These are phyloP conservation scores for Isabelozyma rhagii DNA, from an alignment of 805 yeast species.

Conservation along the genomic window DNA sequence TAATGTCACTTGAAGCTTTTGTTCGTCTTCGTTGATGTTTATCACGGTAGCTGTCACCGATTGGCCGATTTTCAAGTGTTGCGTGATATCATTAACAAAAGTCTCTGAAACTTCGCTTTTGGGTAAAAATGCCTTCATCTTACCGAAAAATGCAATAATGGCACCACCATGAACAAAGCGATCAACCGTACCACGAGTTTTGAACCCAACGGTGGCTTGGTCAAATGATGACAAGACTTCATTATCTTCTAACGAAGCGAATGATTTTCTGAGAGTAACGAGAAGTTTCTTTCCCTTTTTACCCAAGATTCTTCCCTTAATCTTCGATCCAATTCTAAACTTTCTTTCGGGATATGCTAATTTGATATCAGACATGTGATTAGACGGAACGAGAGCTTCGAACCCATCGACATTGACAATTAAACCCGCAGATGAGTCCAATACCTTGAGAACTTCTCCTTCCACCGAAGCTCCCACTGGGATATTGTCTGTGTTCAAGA, in stretches of 20 bases:
- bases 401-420: conserved; percentile 62
- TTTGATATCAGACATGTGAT: conserved; percentile 81
- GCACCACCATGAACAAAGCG: conserved; percentile 75
- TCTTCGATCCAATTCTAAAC: conserved; percentile 79
- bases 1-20: conserved; percentile 69
- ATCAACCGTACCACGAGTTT: conserved; percentile 72
- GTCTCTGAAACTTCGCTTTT: conserved; percentile 87
- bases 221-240: conserved; percentile 42
- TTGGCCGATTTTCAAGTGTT: conserved; percentile 80
- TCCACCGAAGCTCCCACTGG: conserved; percentile 67
- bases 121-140: conserved; percentile 77
- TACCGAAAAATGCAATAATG: conserved; percentile 78
- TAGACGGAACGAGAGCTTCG: conserved; percentile 68
- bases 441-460: conserved; percentile 50
- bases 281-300: conserved; percentile 48
- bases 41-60: conserved; percentile 69
- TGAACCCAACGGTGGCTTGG: conserved; percentile 42
- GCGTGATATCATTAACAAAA: conserved; percentile 71
- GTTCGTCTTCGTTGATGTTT: conserved; percentile 48
- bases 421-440: conserved; percentile 62
- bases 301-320: conserved; percentile 68
- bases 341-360: conserved; percentile 89
- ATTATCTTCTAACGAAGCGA: conserved; percentile 64
- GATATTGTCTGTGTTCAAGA: conserved; percentile 66
- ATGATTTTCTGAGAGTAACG: conserved; percentile 78